These are phyloP conservation scores for Sugiyamaella americana DNA, from an alignment of 805 yeast species.

Conservation along the genomic window DNA sequence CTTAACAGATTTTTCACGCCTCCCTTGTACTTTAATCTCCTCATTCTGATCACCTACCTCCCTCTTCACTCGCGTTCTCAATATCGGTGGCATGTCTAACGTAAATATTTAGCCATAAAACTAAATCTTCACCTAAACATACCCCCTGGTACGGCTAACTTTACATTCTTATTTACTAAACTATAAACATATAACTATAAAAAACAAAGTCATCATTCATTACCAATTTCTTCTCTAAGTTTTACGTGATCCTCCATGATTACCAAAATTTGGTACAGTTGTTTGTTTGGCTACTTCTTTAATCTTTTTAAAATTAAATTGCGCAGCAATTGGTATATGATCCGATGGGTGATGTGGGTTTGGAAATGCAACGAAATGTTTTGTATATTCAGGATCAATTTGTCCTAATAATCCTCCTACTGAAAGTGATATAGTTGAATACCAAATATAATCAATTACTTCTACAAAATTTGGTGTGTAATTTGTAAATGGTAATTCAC, in stretches of 20 bases:
- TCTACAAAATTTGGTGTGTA: slow-evolving; percentile 90
- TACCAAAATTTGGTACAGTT: slow-evolving; percentile 20
- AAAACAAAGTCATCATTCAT: background rate
- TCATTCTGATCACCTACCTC: too few relatives aligned
- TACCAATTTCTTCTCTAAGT: slow-evolving; percentile 6
- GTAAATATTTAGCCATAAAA: too few relatives aligned
- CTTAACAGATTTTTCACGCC: too few relatives aligned
- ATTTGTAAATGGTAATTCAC: slow-evolving; percentile 91
- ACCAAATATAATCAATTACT: slow-evolving; percentile 94
- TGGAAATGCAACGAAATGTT: slow-evolving; percentile 84
- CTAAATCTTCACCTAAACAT: too few relatives aligned
- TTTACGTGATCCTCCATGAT: slow-evolving; percentile 9
- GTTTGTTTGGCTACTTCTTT: slow-evolving; percentile 21
- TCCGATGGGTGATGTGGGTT: slow-evolving; percentile 91
- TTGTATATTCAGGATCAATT: slow-evolving; percentile 70
- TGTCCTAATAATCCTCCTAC: slow-evolving; percentile 84
- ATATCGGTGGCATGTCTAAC: too few relatives aligned
- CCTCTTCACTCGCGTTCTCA: too few relatives aligned
- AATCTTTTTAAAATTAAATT: slow-evolving; percentile 54
- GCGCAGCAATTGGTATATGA: slow-evolving; percentile 80
- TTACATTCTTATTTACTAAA: too few relatives aligned
- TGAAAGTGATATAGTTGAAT: slow-evolving; percentile 69
- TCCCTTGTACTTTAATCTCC: too few relatives aligned
- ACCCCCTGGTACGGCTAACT: too few relatives aligned
- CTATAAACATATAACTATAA: background rate